Evolutionary conservation across 305 asterid genomes (phyloP).

Genomic region (Fraxinus angustifolia): DNA sequence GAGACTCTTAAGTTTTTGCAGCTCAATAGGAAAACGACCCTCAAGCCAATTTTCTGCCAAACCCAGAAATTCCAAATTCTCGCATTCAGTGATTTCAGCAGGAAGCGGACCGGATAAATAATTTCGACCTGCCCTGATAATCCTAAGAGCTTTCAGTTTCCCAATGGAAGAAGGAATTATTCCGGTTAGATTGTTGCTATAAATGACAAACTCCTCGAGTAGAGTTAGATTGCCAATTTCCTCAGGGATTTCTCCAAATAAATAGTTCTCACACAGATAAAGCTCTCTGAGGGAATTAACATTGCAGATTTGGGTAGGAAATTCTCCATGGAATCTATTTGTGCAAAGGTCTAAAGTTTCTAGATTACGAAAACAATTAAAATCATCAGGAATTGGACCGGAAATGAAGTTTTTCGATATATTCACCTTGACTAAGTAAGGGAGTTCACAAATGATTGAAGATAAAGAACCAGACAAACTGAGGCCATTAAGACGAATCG

Average conservation of each 20-base stretch:
- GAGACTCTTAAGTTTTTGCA: constrained; percentile 53
- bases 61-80: constrained; percentile 60
- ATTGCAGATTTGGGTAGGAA: constrained; percentile 51
- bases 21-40: constrained; percentile 60
- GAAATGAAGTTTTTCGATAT: constrained; percentile 65
- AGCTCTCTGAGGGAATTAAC: constrained; percentile 56
- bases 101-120: constrained; percentile 66
- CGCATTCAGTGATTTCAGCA: constrained; percentile 56
- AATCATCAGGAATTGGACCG: constrained; percentile 58
- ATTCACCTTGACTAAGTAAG: constrained; percentile 47
- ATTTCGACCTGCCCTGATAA: constrained; percentile 70
- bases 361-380: constrained; percentile 41
- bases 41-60: constrained; percentile 70
- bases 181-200: constrained; percentile 81
- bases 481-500: constrained; percentile 48
- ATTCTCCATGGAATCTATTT: constrained; percentile 51
- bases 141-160: constrained; percentile 53
- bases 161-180: constrained; percentile 59
- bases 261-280: constrained; percentile 70
- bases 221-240: constrained; percentile 47
- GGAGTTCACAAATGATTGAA: constrained; percentile 55
- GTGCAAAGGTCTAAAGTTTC: constrained; percentile 78
- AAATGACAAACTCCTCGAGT: constrained; percentile 81
- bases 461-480: constrained; percentile 69
- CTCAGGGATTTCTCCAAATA: constrained; percentile 56